Percentiles rank a stretch among this genome's conserved stretches.
Evolutionary conservation across 768 basidiomycete species (phyloP).

Genomic region (Scleroderma bovista): DNA sequence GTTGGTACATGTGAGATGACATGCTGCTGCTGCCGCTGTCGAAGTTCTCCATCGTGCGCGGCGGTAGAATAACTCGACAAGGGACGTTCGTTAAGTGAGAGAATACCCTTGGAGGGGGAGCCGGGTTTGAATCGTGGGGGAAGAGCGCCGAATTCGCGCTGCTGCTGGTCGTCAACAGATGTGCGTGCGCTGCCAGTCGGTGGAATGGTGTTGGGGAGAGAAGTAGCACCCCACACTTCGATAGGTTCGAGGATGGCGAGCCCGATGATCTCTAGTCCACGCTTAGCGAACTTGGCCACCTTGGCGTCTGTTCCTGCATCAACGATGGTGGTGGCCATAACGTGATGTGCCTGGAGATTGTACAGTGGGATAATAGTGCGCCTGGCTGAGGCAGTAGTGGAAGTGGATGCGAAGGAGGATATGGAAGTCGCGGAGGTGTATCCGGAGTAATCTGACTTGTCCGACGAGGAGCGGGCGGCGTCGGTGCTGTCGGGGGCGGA

Average conservation of each 20-base stretch:
- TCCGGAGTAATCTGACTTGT: conserved; percentile 52
- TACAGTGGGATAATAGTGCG: conserved; percentile 81
- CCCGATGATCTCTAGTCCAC: conserved; percentile 73
- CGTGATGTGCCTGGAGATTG: conserved; percentile 83
- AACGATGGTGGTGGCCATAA: conserved; percentile 78
- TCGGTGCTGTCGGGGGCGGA: conserved; percentile 23
- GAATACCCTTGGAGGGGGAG: conserved; percentile 5
- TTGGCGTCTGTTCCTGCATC: conserved; percentile 88
- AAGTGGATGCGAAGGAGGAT: conserved; percentile 36
- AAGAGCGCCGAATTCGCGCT: conserved; percentile 16
- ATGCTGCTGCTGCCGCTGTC: background rate
- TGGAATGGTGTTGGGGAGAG: conserved; percentile 8
- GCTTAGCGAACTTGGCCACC: conserved; percentile 69
- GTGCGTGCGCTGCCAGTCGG: conserved; percentile 20
- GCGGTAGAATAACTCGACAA: conserved; percentile 1
- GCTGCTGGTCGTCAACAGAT: conserved; percentile 21
- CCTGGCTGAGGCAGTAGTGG: conserved; percentile 44
- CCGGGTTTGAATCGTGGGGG: background rate
- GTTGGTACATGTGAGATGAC: conserved; percentile 11
- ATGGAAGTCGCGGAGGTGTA: conserved; percentile 43
- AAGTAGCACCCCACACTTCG: conserved; percentile 51
- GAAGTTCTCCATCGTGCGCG: background rate
- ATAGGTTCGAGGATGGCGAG: conserved; percentile 76
- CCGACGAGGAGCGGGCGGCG: conserved; percentile 31
- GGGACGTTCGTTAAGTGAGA: conserved; percentile 7